Percentiles rank a stretch among this genome's conserved stretches.
phyloP scores from a whole-genome alignment of 2,329 filamentous ascomycete species.

The Scedosporium apiospermum region DNA sequence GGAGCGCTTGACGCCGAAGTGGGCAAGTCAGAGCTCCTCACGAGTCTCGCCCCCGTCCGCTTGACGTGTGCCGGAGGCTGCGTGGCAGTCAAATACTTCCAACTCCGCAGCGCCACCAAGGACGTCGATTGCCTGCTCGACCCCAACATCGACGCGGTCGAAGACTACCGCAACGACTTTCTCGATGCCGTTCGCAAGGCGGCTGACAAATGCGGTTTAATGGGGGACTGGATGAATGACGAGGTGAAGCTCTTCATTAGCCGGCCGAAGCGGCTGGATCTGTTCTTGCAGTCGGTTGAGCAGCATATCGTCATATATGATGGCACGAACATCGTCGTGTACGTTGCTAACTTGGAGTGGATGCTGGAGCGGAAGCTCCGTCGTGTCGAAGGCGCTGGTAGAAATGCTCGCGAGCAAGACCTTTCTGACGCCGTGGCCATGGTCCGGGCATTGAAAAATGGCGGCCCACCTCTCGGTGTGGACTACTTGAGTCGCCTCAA shows the following conservation, averaged over 20 bases:
- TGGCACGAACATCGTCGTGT: conserved; percentile 15
- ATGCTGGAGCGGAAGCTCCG: conserved; percentile 17
- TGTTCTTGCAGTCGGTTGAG: conserved; percentile 16
- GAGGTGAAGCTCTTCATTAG: conserved; percentile 14
- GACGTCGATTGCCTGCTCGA: conserved; percentile 17
- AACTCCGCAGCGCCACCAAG: conserved; percentile 12
- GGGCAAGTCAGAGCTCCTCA: conserved; percentile 15
- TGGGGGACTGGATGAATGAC: conserved; percentile 15
- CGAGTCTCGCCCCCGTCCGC: conserved; percentile 17
- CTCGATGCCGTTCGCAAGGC: conserved; percentile 9
- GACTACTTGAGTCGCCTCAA: neutral
- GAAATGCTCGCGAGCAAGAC: conserved; percentile 1
- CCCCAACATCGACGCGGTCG: conserved; percentile 14
- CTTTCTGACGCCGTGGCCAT: conserved; percentile 9
- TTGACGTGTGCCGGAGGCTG: conserved; percentile 15
- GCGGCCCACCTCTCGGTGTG: neutral
- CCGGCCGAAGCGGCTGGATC: conserved; percentile 8
- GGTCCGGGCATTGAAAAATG: neutral
- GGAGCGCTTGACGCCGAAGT: conserved; percentile 13
- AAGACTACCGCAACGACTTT: conserved; percentile 13
- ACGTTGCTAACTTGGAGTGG: conserved; percentile 15
- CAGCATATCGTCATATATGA: conserved; percentile 14
- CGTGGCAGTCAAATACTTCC: conserved; percentile 15
- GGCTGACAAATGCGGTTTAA: conserved; percentile 2
- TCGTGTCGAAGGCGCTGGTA: conserved; percentile 12